A percentile compares a stretch with the other conserved stretches of the same genome.
Conservation (phyloP, 805 yeast species). For the Yarrowia hollandica region DNA sequence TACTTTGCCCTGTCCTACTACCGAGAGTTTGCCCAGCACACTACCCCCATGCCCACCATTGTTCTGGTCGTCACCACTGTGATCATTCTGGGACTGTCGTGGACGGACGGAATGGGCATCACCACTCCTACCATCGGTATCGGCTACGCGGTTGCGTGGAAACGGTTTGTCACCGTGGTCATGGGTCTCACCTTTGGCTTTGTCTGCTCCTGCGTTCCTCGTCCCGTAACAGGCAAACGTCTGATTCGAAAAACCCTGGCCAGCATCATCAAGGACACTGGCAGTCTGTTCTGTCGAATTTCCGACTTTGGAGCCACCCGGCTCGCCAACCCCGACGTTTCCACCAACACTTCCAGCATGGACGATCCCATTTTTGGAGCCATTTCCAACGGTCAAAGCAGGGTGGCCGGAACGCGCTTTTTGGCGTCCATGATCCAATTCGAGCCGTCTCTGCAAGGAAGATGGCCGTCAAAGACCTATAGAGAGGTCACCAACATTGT, state of each 20-base stretch:
- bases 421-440: slow-evolving; percentile 31
- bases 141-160: slow-evolving; percentile 42
- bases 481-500: slow-evolving; percentile 36
- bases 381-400: slow-evolving; percentile 29
- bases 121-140: slow-evolving; percentile 10
- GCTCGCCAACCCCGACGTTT: no score
- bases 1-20: slow-evolving; percentile 34
- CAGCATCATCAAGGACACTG: slow-evolving; percentile 35
- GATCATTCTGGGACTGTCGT: slow-evolving; percentile 41
- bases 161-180: slow-evolving; percentile 40
- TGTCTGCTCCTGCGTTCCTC: slow-evolving; percentile 40
- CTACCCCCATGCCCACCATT: slow-evolving; percentile 39
- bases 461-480: slow-evolving; percentile 41
- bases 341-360: slow-evolving; percentile 35
- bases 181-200: slow-evolving; percentile 40
- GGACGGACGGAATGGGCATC: slow-evolving; percentile 32
- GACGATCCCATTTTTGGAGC: slow-evolving; percentile 34
- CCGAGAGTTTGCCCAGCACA: slow-evolving; percentile 39
- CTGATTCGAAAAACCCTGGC: slow-evolving; percentile 39
- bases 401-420: slow-evolving; percentile 29
- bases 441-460: slow-evolving; percentile 43
- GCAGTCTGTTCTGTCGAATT: slow-evolving; percentile 38
- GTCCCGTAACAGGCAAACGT: slow-evolving; percentile 40
- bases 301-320: slow-evolving; percentile 39
- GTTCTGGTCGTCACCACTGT: slow-evolving; percentile 38